Percentiles rank a stretch among this genome's conserved stretches.
Conservation (phyloP, 305 asterid species). For the Salvia sclarea region DNA sequence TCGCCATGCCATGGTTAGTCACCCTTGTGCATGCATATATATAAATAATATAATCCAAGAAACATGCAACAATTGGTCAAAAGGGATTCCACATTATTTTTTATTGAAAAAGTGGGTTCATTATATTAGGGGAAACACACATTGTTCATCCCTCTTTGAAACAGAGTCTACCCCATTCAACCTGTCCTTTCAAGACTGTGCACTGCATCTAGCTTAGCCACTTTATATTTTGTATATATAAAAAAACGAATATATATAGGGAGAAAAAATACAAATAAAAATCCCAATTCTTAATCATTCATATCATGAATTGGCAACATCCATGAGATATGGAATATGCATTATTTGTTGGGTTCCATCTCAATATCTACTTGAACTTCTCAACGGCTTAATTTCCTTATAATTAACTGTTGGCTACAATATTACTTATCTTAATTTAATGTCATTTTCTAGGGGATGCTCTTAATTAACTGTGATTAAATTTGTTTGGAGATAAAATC, state of each 20-base stretch:
- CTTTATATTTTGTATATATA: too few relatives aligned
- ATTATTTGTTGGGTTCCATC: slow-evolving; percentile 38
- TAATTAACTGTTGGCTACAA: not conserved
- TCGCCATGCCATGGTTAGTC: slow-evolving; percentile 19
- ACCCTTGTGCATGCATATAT: slow-evolving; percentile 59
- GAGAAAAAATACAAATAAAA: slow-evolving; percentile 21
- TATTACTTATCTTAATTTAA: not conserved
- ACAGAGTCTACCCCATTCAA: slow-evolving; percentile 57
- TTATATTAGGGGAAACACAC: slow-evolving; percentile 42
- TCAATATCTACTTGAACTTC: slow-evolving; percentile 30
- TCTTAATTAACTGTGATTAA: not conserved
- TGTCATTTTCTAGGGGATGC: not conserved
- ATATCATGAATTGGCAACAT: slow-evolving; percentile 69
- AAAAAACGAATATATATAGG: too few relatives aligned
- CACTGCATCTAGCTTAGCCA: slow-evolving; percentile 51
- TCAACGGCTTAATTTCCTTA: not conserved
- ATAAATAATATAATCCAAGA: slow-evolving; percentile 31
- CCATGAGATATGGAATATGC: slow-evolving; percentile 52
- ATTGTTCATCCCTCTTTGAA: slow-evolving; percentile 46
- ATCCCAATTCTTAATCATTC: slow-evolving; percentile 53
- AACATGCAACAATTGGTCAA: slow-evolving; percentile 50
- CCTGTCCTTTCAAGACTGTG: slow-evolving; percentile 48
- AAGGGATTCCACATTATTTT: slow-evolving; percentile 42
- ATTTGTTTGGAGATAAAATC: not conserved
- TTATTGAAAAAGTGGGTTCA: slow-evolving; percentile 36